Conservation (phyloP, 2,329 filamentous ascomycete species). For the Fonsecaea pedrosoi region DNA sequence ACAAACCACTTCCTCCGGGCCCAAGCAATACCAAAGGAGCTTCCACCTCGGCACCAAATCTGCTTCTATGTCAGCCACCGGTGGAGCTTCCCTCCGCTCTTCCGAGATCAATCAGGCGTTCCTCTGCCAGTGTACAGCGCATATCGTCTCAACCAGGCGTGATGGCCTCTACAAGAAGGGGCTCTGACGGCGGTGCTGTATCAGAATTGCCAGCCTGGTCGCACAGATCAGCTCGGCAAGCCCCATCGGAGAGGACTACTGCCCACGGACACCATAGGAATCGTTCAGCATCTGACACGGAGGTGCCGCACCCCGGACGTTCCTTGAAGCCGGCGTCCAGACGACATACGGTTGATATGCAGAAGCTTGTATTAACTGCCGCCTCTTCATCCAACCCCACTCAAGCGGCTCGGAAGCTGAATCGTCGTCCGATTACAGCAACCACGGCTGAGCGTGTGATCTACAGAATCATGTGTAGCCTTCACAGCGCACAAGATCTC, state of each 20-base stretch:
- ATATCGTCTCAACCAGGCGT: conserved; percentile 14
- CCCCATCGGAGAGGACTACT: conserved; percentile 14
- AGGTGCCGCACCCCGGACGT: conserved; percentile 2
- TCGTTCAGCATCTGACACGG: conserved; percentile 26
- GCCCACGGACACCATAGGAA: conserved; percentile 20
- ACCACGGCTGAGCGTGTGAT: conserved; percentile 36
- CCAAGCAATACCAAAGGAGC: conserved; percentile 19
- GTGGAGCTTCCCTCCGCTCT: conserved; percentile 25
- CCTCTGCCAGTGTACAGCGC: conserved; percentile 7
- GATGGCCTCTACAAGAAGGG: conserved; percentile 15
- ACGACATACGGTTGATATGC: conserved; percentile 22
- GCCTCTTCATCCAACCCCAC: neutral
- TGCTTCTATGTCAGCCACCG: conserved; percentile 16
- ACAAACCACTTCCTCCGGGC: conserved; percentile 35
- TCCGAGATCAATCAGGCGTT: neutral
- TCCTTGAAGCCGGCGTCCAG: conserved; percentile 9
- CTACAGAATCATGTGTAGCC: conserved; percentile 36
- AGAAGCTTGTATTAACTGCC: conserved; percentile 7
- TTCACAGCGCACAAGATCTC: conserved; percentile 33
- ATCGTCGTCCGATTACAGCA: conserved; percentile 31
- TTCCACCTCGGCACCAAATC: conserved; percentile 30
- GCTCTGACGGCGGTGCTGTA: conserved; percentile 18
- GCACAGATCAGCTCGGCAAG: conserved; percentile 19
- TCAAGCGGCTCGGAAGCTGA: conserved; percentile 7
- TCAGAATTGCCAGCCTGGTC: conserved; percentile 25